Percentiles rank a stretch among this genome's conserved stretches.
phyloP scores from a whole-genome alignment of 148 eudicot genomes.

The Camellia japonica region DNA sequence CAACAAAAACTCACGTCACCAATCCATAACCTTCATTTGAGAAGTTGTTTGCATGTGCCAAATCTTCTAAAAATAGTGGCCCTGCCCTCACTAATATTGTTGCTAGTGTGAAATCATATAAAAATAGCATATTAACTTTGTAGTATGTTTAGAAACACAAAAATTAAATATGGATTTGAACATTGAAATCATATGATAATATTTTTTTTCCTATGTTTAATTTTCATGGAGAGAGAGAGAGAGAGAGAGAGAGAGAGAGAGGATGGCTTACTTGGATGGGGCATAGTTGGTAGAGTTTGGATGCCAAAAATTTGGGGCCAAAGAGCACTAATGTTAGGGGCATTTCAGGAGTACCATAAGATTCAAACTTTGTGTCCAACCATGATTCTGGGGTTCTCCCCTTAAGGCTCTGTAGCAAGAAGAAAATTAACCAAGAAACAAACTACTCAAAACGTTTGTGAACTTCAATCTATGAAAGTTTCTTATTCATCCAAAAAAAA shows the following conservation, averaged over 20 bases:
- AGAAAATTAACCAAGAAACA: background rate
- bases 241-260: background rate
- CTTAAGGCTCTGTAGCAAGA: background rate
- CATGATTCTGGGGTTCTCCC: slow-evolving; percentile 25
- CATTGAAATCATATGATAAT: too few species aligned
- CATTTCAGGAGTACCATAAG: slow-evolving; percentile 24
- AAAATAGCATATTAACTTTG: too few species aligned
- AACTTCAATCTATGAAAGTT: too few species aligned
- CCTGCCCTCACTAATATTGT: background rate
- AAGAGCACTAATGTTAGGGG: slow-evolving; percentile 26
- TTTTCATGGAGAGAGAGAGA: background rate
- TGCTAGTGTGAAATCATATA: too few species aligned
- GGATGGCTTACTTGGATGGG: slow-evolving; percentile 31
- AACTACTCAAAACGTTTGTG: background rate
- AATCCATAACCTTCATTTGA: too few species aligned
- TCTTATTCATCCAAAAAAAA: too few species aligned
- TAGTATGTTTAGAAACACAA: too few species aligned
- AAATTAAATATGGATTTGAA: too few species aligned
- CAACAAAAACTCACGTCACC: too few species aligned
- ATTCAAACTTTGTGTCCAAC: slow-evolving; percentile 31
- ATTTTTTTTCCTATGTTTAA: too few species aligned
- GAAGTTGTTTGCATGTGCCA: too few species aligned
- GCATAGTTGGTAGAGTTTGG: slow-evolving; percentile 41
- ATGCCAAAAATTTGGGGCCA: slow-evolving; percentile 28
- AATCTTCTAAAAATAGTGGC: too few species aligned